A percentile compares a stretch with the other conserved stretches of the same genome.
Conservation (phyloP, 805 yeast species). For the Metschnikowia matae region DNA sequence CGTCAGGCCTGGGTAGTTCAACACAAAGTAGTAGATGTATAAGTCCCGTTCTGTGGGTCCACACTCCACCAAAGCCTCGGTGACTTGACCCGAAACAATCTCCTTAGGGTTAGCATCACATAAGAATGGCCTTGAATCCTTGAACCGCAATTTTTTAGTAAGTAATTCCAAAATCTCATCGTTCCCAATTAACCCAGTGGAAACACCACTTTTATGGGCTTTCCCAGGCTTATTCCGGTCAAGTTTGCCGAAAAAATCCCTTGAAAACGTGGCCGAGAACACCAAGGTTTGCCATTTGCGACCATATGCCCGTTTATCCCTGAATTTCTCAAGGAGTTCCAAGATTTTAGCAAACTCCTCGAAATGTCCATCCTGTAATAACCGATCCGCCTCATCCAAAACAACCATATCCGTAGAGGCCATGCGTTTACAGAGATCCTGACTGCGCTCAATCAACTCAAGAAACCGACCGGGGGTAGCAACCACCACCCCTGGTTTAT, state of each 20-base stretch:
- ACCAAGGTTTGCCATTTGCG: constrained; percentile 79
- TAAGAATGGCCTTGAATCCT: constrained; percentile 59
- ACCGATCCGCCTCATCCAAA: constrained; percentile 93
- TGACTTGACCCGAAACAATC: constrained; percentile 65
- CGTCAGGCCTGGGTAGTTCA: constrained; percentile 84
- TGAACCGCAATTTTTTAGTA: constrained; percentile 66
- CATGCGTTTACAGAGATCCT: constrained; percentile 39
- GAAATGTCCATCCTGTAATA: constrained; percentile 93
- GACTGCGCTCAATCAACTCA: constrained; percentile 68
- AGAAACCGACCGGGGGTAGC: constrained; percentile 95
- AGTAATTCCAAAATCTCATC: constrained; percentile 65
- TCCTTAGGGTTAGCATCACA: constrained; percentile 87
- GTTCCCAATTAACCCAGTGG: constrained; percentile 32
- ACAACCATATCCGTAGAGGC: constrained; percentile 53
- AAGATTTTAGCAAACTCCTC: constrained; percentile 84
- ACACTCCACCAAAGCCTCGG: constrained; percentile 89
- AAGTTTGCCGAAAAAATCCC: constrained; percentile 75
- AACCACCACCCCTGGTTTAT: constrained; percentile 75
- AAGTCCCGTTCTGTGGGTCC: constrained; percentile 86
- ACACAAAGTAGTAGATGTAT: constrained; percentile 79
- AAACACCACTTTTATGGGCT: no score
- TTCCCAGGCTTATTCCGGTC: constrained; percentile 26
- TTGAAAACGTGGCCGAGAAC: constrained; percentile 92
- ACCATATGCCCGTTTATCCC: constrained; percentile 36
- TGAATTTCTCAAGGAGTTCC: constrained; percentile 52